Conservation (phyloP, 345 rosid species). For the Psidium friedrichsthalianum region DNA sequence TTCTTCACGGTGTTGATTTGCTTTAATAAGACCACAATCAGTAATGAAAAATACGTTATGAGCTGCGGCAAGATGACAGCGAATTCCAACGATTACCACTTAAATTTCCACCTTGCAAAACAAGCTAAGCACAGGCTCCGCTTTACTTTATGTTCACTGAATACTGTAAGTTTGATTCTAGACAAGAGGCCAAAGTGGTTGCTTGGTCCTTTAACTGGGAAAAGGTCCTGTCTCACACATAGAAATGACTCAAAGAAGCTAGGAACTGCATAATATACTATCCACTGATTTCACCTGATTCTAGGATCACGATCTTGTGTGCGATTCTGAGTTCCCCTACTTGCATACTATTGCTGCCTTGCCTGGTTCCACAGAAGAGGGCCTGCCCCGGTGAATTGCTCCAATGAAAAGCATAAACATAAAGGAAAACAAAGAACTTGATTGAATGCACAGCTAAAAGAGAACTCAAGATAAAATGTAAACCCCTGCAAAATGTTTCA, state of each 20-base stretch:
- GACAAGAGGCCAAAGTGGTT: not conserved
- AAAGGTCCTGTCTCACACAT: not conserved
- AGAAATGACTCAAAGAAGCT: not conserved
- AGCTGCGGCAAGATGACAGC: not conserved
- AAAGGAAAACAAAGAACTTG: not conserved
- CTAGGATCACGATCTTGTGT: slow-evolving; percentile 15
- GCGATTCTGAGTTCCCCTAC: slow-evolving; percentile 7
- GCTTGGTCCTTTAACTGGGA: not conserved
- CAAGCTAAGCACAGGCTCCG: not conserved
- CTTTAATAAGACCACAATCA: not conserved
- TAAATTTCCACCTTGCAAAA: not conserved
- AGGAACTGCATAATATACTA: not conserved
- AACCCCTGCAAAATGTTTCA: not conserved
- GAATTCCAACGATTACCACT: not conserved
- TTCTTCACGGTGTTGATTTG: not conserved
- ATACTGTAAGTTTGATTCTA: not conserved
- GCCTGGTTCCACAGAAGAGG: slow-evolving; percentile 27
- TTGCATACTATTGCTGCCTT: slow-evolving; percentile 28
- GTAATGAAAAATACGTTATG: not conserved
- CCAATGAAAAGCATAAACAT: not conserved
- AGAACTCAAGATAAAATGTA: not conserved
- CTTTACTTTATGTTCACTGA: not conserved
- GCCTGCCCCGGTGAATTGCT: slow-evolving; percentile 5
- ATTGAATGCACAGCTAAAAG: not conserved
- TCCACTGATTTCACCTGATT: slow-evolving; percentile 3